phyloP scores from a whole-genome alignment of 306 rosid species.

The Sindora glabra region DNA sequence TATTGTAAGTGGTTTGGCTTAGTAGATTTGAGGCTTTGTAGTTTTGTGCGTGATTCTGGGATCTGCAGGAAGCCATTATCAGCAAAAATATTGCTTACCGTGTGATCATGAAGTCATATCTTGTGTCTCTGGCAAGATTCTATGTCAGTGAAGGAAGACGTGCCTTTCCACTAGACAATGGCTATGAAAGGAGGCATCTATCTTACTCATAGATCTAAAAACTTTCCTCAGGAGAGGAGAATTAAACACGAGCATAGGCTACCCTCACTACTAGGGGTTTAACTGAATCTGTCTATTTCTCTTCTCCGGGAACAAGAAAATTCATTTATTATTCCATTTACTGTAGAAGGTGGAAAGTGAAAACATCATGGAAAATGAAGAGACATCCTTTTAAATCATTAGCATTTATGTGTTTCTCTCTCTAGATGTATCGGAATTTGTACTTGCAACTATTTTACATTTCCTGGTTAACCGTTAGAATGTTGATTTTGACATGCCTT shows the following conservation, averaged over 20 bases:
- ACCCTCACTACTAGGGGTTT: no score
- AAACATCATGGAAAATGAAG: no score
- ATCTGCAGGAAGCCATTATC: neutral
- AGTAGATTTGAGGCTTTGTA: neutral
- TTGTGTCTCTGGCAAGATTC: neutral
- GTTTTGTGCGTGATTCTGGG: neutral
- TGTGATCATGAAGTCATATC: neutral
- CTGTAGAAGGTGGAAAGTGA: no score
- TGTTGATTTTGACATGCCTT: conserved; percentile 31
- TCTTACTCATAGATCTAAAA: no score
- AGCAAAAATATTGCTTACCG: neutral
- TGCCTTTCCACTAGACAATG: neutral
- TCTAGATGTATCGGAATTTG: neutral
- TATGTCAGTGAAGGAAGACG: neutral
- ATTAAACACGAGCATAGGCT: no score
- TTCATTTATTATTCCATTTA: no score
- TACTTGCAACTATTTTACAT: conserved; percentile 19
- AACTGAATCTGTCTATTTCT: no score
- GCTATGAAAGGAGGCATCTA: neutral
- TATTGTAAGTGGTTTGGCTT: neutral
- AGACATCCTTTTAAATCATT: neutral
- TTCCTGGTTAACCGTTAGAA: conserved; percentile 35
- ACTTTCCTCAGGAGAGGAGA: no score
- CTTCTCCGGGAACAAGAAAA: no score
- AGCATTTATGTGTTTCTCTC: neutral